phyloP scores from a whole-genome alignment of 1,284 basidiomycete genomes.

The Sanghuangporus weigelae region DNA sequence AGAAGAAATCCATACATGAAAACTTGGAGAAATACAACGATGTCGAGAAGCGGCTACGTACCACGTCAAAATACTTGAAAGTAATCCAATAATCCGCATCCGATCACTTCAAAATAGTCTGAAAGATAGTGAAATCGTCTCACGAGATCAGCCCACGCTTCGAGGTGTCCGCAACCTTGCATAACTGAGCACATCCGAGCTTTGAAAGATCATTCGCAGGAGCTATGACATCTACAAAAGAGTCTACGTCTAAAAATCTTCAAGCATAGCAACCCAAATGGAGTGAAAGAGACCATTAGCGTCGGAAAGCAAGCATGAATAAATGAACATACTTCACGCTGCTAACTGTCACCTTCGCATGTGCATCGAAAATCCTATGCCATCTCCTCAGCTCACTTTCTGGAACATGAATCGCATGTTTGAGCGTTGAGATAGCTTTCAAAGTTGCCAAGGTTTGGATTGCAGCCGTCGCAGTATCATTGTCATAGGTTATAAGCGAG shows the following conservation, averaged over 20 bases:
- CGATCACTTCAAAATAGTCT: slow-evolving; percentile 83
- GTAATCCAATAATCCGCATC: slow-evolving; percentile 96
- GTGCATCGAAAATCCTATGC: slow-evolving; percentile 79
- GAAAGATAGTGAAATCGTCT: slow-evolving; percentile 93
- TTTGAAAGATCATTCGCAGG: slow-evolving; percentile 79
- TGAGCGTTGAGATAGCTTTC: slow-evolving; percentile 57
- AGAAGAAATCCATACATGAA: slow-evolving; percentile 11
- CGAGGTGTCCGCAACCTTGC: slow-evolving; percentile 82
- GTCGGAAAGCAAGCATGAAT: slow-evolving; percentile 18
- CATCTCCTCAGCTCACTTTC: slow-evolving; percentile 83
- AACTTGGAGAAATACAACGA: background rate
- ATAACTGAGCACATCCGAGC: slow-evolving; percentile 85
- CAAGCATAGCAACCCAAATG: background rate
- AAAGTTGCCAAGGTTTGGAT: slow-evolving; percentile 36
- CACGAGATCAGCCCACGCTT: slow-evolving; percentile 80
- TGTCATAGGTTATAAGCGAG: slow-evolving; percentile 44
- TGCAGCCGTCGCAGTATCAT: slow-evolving; percentile 28
- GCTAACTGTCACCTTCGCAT: slow-evolving; percentile 65
- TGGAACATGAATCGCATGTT: slow-evolving; percentile 63
- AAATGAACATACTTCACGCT: slow-evolving; percentile 70
- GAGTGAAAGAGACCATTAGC: slow-evolving; percentile 20
- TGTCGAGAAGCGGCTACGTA: slow-evolving; percentile 37
- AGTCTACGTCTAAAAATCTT: slow-evolving; percentile 77
- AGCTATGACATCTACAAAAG: slow-evolving; percentile 91
- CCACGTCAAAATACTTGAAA: slow-evolving; percentile 95